These are phyloP conservation scores for Phytophthora ohioensis DNA, from an alignment of 352 stramenopile genomes.

Conservation along the genomic window DNA sequence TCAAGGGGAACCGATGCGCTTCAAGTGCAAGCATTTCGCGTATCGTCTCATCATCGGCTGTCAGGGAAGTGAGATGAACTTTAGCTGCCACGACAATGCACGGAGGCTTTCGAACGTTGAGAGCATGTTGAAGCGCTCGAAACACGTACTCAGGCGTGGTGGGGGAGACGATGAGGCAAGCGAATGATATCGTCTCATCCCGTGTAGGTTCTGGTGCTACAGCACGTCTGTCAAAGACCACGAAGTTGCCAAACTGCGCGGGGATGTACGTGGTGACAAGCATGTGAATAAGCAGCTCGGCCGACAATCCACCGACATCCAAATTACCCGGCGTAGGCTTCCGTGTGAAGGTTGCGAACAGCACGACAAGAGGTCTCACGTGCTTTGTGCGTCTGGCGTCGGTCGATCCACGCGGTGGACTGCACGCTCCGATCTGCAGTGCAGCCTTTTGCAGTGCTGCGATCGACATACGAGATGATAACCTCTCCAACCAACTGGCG, in stretches of 20 bases:
- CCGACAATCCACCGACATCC: conserved; percentile 84
- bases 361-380: conserved; percentile 78
- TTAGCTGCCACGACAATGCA: conserved; percentile 80
- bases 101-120: conserved; percentile 88
- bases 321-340: conserved; percentile 86
- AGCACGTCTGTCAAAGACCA: conserved; percentile 83
- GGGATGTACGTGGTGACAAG: conserved; percentile 93
- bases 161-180: conserved; percentile 56
- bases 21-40: conserved; percentile 24
- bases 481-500: conserved; percentile 73
- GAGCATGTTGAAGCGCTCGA: conserved; percentile 84
- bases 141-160: conserved; percentile 64
- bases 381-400: conserved; percentile 83
- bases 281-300: conserved; percentile 91
- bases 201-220: conserved; percentile 56
- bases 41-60: conserved; percentile 6
- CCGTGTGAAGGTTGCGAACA: conserved; percentile 91
- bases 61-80: conserved; percentile 30
- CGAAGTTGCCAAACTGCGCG: conserved; percentile 93
- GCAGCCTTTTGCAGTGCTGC: conserved; percentile 65
- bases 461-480: conserved; percentile 59
- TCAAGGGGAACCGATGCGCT: conserved; percentile 61
- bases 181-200: conserved; percentile 57
- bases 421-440: conserved; percentile 77
- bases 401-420: conserved; percentile 58